Percentiles rank a stretch among this genome's conserved stretches.
These are phyloP conservation scores for Beauveria pseudobassiana DNA, from an alignment of 2,329 filamentous ascomycete species.

Conservation along the genomic window DNA sequence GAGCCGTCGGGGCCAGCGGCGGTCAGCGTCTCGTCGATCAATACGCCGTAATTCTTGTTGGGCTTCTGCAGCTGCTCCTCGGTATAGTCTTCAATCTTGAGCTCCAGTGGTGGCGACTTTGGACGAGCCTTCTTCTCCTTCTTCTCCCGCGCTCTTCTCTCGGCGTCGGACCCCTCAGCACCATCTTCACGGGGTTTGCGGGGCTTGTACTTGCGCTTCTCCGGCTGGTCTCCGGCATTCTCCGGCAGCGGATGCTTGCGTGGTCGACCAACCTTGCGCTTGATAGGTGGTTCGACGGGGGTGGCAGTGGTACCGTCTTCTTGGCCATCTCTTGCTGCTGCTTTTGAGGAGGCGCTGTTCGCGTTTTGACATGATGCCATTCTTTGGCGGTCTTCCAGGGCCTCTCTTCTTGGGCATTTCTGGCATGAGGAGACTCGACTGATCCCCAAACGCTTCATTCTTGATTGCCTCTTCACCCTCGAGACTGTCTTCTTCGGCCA, in stretches of 20 bases:
- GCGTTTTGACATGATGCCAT: slow-evolving; percentile 75
- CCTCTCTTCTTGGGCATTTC: slow-evolving; percentile 60
- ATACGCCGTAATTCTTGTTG: slow-evolving; percentile 53
- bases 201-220: slow-evolving; percentile 61
- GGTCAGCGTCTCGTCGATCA: slow-evolving; percentile 53
- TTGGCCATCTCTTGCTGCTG: slow-evolving; percentile 39
- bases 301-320: slow-evolving; percentile 41
- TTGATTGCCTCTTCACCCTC: slow-evolving; percentile 22
- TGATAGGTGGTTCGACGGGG: slow-evolving; percentile 44
- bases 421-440: slow-evolving; percentile 28
- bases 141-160: slow-evolving; percentile 48
- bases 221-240: slow-evolving; percentile 42
- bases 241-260: slow-evolving; percentile 56
- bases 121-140: slow-evolving; percentile 52
- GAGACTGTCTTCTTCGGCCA: slow-evolving; percentile 21
- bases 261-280: slow-evolving; percentile 59
- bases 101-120: slow-evolving; percentile 52
- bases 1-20: slow-evolving; percentile 46
- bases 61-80: slow-evolving; percentile 53
- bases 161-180: slow-evolving; percentile 48
- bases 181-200: slow-evolving; percentile 51
- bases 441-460: slow-evolving; percentile 22
- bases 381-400: slow-evolving; percentile 74
- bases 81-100: slow-evolving; percentile 48
- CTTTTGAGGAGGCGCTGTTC: slow-evolving; percentile 60